phyloP scores from a whole-genome alignment of 805 yeast species.

The Candida maris region DNA sequence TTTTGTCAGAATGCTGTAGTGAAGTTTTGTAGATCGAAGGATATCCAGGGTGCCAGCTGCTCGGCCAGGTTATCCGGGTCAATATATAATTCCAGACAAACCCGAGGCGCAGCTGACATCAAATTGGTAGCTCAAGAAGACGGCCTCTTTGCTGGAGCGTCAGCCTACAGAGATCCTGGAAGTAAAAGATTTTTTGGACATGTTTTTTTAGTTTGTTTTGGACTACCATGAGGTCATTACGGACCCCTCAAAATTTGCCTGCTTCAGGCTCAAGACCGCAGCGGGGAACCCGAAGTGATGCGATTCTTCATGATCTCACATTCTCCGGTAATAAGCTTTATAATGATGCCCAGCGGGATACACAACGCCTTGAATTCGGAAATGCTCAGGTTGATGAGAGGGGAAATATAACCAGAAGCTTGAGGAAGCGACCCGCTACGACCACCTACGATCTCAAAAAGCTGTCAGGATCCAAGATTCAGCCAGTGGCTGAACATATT shows the following conservation, averaged over 20 bases:
- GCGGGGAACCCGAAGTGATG: neutral
- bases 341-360: slow-evolving; percentile 33
- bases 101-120: too few relatives aligned
- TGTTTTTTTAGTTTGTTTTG: neutral
- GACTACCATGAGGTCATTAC: neutral
- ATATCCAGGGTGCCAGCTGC: too few relatives aligned
- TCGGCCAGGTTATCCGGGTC: too few relatives aligned
- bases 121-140: too few relatives aligned
- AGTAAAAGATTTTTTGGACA: neutral
- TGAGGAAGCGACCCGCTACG: slow-evolving; percentile 14
- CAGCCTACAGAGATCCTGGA: neutral
- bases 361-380: slow-evolving; percentile 18
- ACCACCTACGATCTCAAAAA: slow-evolving; percentile 9
- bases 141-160: too few relatives aligned
- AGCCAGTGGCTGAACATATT: neutral
- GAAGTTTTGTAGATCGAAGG: too few relatives aligned
- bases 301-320: slow-evolving; percentile 29
- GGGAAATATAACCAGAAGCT: slow-evolving; percentile 9
- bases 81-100: too few relatives aligned
- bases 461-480: slow-evolving; percentile 1
- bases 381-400: slow-evolving; percentile 1
- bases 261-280: neutral
- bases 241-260: neutral
- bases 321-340: slow-evolving; percentile 39
- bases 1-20: too few relatives aligned